Evolutionary conservation across 352 stramenopile genomes (phyloP), one percentile per base, ranked within the genome.

Genomic region (Pseudoperonospora humuli): DNA sequence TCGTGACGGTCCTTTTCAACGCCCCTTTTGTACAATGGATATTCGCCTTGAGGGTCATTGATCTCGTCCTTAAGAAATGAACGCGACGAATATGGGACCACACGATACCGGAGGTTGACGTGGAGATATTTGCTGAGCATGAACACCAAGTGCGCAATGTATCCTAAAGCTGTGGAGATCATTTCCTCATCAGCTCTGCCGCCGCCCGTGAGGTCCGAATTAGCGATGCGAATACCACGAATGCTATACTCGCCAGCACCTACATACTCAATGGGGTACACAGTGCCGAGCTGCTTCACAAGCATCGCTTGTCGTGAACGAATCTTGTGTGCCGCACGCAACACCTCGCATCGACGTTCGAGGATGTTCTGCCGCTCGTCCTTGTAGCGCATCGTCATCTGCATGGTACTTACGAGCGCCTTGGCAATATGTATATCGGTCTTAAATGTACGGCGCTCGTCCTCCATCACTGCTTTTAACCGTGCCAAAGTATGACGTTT

Each of bases 51-150:
- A 32, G 75, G 58, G 25, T 91, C 81, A 39, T 93, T 91, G 37
- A 91, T 86, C 49, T 93, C 78, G 56, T 93, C 81, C 31, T 85
- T 84, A 25, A 93, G 61, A 39, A 76, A 89, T 3, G 78, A 91
- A 3, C 77, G 72, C 28, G 76, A 90, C 25, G 76, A 86, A 46
- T 84, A 87, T 17, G 78, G 76, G 33, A 86, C 61, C 33, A 93
- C 76, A 9, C 67, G 68, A 62, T 93, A 93, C 4, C 81, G 74
- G 20, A 93, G 57, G 25, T 88, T 93, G 35, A 93, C 76, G 32
- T 89, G 70, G 23, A 93, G 51, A 42, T 93, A 93, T 54, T 93
- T 93, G 69, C 75, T 86, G 18, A 93, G 69, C 75, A 93, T 88
- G 49, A 93, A 93, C 15, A 86, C 75, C 38, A 93, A 55, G 36